Conservation (phyloP, 2,329 filamentous ascomycete species). For the Calonectria naviculata region DNA sequence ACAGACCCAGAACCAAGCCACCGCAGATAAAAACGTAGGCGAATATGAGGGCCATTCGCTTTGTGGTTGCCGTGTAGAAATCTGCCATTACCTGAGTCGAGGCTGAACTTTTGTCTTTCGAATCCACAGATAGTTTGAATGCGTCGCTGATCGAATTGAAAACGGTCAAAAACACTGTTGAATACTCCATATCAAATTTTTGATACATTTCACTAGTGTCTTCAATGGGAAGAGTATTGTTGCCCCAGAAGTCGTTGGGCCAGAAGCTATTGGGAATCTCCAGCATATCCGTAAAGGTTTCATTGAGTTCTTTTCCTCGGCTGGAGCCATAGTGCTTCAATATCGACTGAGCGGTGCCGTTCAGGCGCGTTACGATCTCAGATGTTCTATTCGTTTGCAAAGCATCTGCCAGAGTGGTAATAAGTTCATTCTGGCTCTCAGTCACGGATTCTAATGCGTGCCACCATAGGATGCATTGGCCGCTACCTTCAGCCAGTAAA, state of each 20-base stretch:
- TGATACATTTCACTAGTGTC: not conserved
- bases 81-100: too few relatives aligned
- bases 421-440: not conserved
- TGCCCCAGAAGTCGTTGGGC: too few relatives aligned
- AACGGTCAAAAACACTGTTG: not conserved
- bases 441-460: conserved; percentile 3
- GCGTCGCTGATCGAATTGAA: conserved; percentile 10
- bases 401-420: not conserved
- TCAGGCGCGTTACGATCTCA: not conserved
- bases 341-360: not conserved
- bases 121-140: conserved; percentile 11
- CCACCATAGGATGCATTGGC: conserved; percentile 20
- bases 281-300: not conserved
- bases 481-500: conserved; percentile 15
- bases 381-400: not conserved
- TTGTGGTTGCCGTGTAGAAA: not conserved
- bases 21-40: conserved; percentile 6
- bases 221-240: too few relatives aligned
- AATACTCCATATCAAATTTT: not conserved
- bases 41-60: conserved; percentile 5
- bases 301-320: not conserved
- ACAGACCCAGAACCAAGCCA: not conserved
- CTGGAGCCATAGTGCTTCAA: not conserved
- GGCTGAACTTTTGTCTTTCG: not conserved
- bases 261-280: not conserved